These are phyloP conservation scores for Candida alai DNA, from an alignment of 805 yeast species.

Conservation along the genomic window DNA sequence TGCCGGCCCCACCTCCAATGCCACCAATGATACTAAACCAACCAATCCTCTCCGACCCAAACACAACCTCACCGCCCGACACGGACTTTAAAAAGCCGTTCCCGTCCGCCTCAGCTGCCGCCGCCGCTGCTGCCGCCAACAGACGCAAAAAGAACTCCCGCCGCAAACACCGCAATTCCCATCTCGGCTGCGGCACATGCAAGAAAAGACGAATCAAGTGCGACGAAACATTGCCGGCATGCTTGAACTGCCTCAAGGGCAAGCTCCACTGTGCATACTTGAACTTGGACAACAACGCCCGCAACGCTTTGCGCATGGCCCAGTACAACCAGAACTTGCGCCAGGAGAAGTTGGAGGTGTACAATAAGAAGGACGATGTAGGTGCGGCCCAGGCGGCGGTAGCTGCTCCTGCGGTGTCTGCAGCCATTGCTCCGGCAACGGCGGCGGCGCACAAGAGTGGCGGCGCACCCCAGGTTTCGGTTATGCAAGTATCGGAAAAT, in stretches of 20 bases:
- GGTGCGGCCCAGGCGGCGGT: constrained; percentile 3
- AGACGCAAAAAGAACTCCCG: constrained; percentile 42
- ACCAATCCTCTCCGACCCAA: too few species aligned
- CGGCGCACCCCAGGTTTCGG: too few species aligned
- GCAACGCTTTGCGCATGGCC: constrained; percentile 47
- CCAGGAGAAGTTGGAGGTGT: constrained; percentile 19
- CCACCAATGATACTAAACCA: constrained; percentile 4
- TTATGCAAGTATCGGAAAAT: too few species aligned
- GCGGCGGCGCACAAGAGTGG: constrained; percentile 2
- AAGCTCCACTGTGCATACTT: constrained; percentile 44
- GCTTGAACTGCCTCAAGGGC: constrained; percentile 45
- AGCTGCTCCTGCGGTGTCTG: constrained; percentile 4
- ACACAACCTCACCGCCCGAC: too few species aligned
- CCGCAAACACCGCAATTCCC: constrained; percentile 64
- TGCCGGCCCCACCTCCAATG: constrained; percentile 7
- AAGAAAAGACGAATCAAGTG: constrained; percentile 50
- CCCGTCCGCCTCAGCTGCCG: background rate
- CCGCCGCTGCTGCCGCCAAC: constrained; percentile 5
- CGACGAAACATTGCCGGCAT: constrained; percentile 47
- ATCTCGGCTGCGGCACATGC: constrained; percentile 68
- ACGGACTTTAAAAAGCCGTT: too few species aligned
- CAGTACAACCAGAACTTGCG: constrained; percentile 40
- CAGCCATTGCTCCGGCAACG: constrained; percentile 1
- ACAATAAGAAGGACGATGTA: constrained; percentile 6
- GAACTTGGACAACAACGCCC: constrained; percentile 45